Evolutionary conservation across 208 protist species (phyloP), one percentile per base, ranked within the genome.

Genomic region (Acanthamoeba lenticulata): DNA sequence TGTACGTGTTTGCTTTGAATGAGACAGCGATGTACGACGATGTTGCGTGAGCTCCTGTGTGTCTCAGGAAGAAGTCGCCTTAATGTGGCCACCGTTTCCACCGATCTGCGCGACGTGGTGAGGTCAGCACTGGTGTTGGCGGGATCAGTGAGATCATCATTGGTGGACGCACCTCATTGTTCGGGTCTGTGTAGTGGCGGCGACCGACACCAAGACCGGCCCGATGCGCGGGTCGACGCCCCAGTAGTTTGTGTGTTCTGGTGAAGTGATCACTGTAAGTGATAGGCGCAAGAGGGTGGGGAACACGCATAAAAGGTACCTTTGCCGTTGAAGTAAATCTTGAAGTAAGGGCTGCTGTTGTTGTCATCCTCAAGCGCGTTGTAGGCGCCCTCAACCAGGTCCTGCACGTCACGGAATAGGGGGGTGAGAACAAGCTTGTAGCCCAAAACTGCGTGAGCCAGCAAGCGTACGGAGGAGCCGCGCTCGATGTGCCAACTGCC

Each of bases 211-310:
- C 4, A 90, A 6, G 11, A 90, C 83, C 11, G 83, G 83, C 0
- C 83, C 83, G 19, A 90, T 36, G 27, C 49, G 42, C 29, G 34
- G 34, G 34, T 90, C 83, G 21, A 90, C 47, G 15, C 34, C 83
- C 83, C 83, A 90, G 40, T 90, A 90, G 57, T 69, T 90, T 42
- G 47, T 67, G 57, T 90, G 57, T 21, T 90, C 83, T 90, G 47
- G 19, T 4, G 9, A 42, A n/a, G 32, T 27, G 15, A 55, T 19
- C 0, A 9, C 11, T 19, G 2, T 19, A 55, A 67, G 15, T 21
- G 5, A 32, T n/a, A 1, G 49, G 38, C 9, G 38, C 44, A 1
- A 55, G 74, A 29, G 40, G 7, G 11, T n/a, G 4, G 1, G 36
- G 24, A 83, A 69, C 60, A 69, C 1, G 29, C 19, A 32, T 44